Evolutionary conservation across 2,329 filamentous ascomycete species (phyloP).

Genomic region (Akanthomyces dipterigenus): DNA sequence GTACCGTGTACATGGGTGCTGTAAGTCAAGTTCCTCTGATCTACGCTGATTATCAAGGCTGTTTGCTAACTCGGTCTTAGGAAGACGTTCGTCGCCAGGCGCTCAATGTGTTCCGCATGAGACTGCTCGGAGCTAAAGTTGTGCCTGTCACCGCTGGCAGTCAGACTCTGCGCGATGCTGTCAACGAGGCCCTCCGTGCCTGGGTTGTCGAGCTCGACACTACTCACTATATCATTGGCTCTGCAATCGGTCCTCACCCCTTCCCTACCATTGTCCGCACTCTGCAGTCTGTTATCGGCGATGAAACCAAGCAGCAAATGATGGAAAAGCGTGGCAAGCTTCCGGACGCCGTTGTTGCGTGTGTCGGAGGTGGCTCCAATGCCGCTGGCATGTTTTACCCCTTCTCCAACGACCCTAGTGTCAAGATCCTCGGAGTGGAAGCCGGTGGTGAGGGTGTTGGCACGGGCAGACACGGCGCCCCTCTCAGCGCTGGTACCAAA

Average conservation of each 20-base stretch:
- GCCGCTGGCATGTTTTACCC: slow-evolving; percentile 98
- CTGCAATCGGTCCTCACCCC: slow-evolving; percentile 92
- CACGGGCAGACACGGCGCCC: slow-evolving; percentile 79
- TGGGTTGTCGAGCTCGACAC: slow-evolving; percentile 92
- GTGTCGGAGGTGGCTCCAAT: slow-evolving; percentile 92
- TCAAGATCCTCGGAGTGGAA: slow-evolving; percentile 89
- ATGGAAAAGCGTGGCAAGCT: slow-evolving; percentile 75
- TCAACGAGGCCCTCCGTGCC: slow-evolving; percentile 89
- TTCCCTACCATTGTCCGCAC: slow-evolving; percentile 97
- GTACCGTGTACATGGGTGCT: slow-evolving; percentile 96
- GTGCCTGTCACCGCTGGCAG: slow-evolving; percentile 89
- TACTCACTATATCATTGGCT: slow-evolving; percentile 97
- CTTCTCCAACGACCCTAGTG: slow-evolving; percentile 75
- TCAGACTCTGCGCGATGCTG: slow-evolving; percentile 74
- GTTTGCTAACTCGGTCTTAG: slow-evolving; percentile 23
- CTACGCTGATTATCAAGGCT: neutral
- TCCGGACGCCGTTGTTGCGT: slow-evolving; percentile 92
- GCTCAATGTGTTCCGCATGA: slow-evolving; percentile 97
- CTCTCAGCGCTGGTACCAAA: slow-evolving; percentile 76
- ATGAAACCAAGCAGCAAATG: slow-evolving; percentile 93
- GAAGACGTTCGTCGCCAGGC: slow-evolving; percentile 96
- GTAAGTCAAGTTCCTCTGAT: slow-evolving; percentile 27
- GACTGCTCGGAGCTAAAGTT: slow-evolving; percentile 86
- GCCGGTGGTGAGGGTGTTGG: slow-evolving; percentile 90
- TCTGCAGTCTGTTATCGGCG: slow-evolving; percentile 94